These are phyloP conservation scores for Magnusiomyces suaveolens DNA, from an alignment of 1,139 yeast genomes.

Conservation along the genomic window DNA sequence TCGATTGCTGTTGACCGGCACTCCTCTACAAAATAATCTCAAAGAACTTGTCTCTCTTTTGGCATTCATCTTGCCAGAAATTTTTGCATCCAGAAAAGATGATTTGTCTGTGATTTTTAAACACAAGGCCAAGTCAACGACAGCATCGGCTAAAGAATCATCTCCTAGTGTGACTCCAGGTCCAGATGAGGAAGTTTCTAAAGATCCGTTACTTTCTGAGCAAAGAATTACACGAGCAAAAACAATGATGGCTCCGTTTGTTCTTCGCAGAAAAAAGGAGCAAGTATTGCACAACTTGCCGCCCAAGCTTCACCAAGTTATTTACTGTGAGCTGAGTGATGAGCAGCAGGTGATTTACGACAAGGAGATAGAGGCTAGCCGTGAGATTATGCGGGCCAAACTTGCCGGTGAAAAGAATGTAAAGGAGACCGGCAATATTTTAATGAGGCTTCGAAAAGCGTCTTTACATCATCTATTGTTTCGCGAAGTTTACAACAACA, in stretches of 20 bases:
- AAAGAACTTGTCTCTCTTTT: constrained; percentile 81
- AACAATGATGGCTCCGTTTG: constrained; percentile 97
- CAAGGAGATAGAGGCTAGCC: constrained; percentile 44
- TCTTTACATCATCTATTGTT: constrained; percentile 95
- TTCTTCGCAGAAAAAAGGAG: constrained; percentile 78
- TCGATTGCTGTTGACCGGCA: constrained; percentile 82
- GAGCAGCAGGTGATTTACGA: constrained; percentile 55
- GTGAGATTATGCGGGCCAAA: constrained; percentile 41
- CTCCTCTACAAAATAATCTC: constrained; percentile 89
- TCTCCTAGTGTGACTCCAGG: constrained; percentile 17
- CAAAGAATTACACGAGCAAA: constrained; percentile 91
- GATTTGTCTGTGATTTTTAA: constrained; percentile 75
- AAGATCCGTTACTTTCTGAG: constrained; percentile 62
- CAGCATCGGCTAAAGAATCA: constrained; percentile 26
- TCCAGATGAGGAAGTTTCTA: constrained; percentile 38
- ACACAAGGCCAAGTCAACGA: constrained; percentile 66
- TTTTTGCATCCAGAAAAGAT: constrained; percentile 73
- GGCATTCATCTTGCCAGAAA: constrained; percentile 78
- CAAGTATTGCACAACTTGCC: constrained; percentile 90
- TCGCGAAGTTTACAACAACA: constrained; percentile 54
- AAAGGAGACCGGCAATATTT: constrained; percentile 49
- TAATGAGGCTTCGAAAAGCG: constrained; percentile 92
- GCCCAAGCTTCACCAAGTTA: constrained; percentile 53
- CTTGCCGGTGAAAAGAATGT: constrained; percentile 31
- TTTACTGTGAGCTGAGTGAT: constrained; percentile 52